Conservation (phyloP, 2,329 filamentous ascomycete species). For the Tolypocladium tundrense region DNA sequence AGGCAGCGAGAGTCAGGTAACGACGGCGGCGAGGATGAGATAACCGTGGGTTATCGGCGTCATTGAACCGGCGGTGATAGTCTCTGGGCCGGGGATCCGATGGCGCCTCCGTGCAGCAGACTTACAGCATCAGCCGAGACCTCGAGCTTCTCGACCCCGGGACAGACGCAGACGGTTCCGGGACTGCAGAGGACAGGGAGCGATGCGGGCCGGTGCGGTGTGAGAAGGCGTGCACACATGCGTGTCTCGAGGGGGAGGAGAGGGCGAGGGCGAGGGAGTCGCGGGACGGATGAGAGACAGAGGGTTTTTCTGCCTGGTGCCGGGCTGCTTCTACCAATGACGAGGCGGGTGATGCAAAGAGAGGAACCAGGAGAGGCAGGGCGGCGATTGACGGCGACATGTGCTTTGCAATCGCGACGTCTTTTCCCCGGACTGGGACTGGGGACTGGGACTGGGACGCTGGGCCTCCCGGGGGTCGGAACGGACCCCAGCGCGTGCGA, state of each 20-base stretch:
- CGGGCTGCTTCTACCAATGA: conserved; percentile 4
- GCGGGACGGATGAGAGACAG: background rate
- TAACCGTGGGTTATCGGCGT: conserved; percentile 48
- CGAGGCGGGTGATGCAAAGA: conserved; percentile 1
- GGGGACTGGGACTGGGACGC: background rate
- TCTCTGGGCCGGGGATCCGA: background rate
- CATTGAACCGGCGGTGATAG: conserved; percentile 28
- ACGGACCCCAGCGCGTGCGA: background rate
- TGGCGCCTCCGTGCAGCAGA: background rate
- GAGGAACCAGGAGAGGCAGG: conserved; percentile 1
- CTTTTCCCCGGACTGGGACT: conserved; percentile 3
- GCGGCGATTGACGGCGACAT: conserved; percentile 3
- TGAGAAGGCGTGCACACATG: conserved; percentile 1
- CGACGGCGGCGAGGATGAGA: conserved; percentile 43
- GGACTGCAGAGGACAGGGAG: background rate
- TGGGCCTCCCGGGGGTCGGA: background rate
- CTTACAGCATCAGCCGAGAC: background rate
- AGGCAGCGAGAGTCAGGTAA: conserved; percentile 29
- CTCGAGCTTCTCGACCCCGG: background rate
- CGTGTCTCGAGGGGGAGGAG: conserved; percentile 7
- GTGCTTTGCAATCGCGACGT: background rate
- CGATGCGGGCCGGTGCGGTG: background rate
- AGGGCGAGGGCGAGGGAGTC: conserved; percentile 4
- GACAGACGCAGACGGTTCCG: background rate
- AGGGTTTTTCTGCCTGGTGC: background rate